Conservation (phyloP, 2,329 filamentous ascomycete genomes). For the Neonectria neomacrospora region DNA sequence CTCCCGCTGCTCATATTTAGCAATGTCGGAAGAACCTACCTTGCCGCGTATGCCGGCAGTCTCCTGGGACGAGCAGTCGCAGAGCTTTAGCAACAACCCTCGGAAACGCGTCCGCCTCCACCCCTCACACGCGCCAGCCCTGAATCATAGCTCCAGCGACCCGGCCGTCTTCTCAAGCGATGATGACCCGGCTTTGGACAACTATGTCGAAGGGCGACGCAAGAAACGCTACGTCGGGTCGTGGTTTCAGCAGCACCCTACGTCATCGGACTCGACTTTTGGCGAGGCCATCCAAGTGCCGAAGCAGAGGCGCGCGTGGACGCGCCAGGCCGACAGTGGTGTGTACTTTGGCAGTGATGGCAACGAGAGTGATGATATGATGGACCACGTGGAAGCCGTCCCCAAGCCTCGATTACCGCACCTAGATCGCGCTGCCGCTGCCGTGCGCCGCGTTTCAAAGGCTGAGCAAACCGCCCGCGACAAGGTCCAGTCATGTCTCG, state of each 20-base stretch:
- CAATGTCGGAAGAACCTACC: slow-evolving; percentile 56
- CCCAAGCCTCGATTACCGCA: slow-evolving; percentile 53
- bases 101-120: slow-evolving; percentile 53
- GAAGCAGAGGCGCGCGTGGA: slow-evolving; percentile 63
- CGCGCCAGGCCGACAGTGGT: slow-evolving; percentile 73
- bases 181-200: slow-evolving; percentile 74
- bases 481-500: slow-evolving; percentile 64
- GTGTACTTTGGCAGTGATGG: slow-evolving; percentile 74
- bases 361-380: slow-evolving; percentile 56
- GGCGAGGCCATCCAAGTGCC: slow-evolving; percentile 51
- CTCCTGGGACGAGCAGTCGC: slow-evolving; percentile 53
- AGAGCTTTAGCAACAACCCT: slow-evolving; percentile 53
- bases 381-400: slow-evolving; percentile 48
- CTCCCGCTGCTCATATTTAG: not conserved
- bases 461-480: slow-evolving; percentile 58
- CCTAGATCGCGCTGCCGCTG: slow-evolving; percentile 46
- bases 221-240: slow-evolving; percentile 74
- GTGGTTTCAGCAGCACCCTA: slow-evolving; percentile 73
- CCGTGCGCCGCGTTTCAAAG: slow-evolving; percentile 47
- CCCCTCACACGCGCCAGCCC: slow-evolving; percentile 43
- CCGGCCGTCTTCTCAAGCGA: slow-evolving; percentile 78
- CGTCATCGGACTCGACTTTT: slow-evolving; percentile 61
- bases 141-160: slow-evolving; percentile 72
- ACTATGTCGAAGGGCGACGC: slow-evolving; percentile 66
- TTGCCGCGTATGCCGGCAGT: slow-evolving; percentile 54